Conservation (phyloP, 495 filamentous ascomycete genomes). For the Penicillium herquei region DNA sequence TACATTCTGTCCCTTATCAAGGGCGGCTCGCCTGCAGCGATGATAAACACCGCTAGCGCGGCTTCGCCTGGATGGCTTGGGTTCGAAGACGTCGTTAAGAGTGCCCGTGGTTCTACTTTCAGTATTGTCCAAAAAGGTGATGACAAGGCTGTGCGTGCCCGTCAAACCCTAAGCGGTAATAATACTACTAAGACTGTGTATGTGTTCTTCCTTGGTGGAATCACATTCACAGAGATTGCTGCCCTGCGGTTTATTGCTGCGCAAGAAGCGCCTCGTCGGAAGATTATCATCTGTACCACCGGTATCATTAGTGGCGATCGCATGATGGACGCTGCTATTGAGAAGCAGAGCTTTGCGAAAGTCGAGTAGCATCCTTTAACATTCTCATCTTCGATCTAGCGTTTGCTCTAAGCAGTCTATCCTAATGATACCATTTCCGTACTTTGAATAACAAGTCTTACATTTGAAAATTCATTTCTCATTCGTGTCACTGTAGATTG, state of each 20-base stretch:
- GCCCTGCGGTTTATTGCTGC: slow-evolving; percentile 87
- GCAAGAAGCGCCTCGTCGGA: slow-evolving; percentile 78
- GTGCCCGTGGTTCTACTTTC: slow-evolving; percentile 80
- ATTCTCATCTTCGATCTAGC: slow-evolving; percentile 4
- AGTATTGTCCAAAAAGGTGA: slow-evolving; percentile 91
- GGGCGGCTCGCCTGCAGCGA: slow-evolving; percentile 47
- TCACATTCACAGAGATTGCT: slow-evolving; percentile 94
- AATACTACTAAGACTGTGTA: slow-evolving; percentile 79
- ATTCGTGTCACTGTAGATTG: too few relatives aligned
- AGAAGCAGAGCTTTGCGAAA: slow-evolving; percentile 62
- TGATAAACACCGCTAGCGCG: slow-evolving; percentile 49
- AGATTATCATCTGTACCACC: slow-evolving; percentile 89
- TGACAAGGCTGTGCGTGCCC: slow-evolving; percentile 88
- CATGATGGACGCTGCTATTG: slow-evolving; percentile 86
- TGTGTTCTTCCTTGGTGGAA: slow-evolving; percentile 91
- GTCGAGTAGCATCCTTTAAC: slow-evolving; percentile 14
- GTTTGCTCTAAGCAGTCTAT: slow-evolving; percentile 6
- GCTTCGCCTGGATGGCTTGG: slow-evolving; percentile 82
- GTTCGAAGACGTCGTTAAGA: slow-evolving; percentile 86
- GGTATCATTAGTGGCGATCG: slow-evolving; percentile 84
- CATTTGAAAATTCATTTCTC: too few relatives aligned
- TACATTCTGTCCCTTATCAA: slow-evolving; percentile 69
- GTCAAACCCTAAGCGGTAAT: slow-evolving; percentile 66
- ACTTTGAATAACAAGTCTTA: slow-evolving; percentile 20
- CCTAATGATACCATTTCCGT: slow-evolving; percentile 18